Evolutionary conservation across 176 grass and related monocot species (phyloP), one percentile per base, ranked within the genome.

Genomic region (Carex scoparia): DNA sequence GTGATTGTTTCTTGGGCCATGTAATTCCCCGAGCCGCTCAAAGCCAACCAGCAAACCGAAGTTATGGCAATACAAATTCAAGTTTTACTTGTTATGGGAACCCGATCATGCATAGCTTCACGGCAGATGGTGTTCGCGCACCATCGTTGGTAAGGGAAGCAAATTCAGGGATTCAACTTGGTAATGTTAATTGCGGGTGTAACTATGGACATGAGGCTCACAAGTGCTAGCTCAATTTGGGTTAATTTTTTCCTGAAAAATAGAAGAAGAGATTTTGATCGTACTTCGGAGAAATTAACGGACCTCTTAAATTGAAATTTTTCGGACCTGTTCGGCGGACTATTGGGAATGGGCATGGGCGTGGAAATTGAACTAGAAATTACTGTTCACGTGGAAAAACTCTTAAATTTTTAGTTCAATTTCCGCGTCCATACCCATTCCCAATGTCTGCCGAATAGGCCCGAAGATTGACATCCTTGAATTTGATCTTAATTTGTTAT

Each of bases 1-100:
- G 87, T 30, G 91, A 92, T 72, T 96, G 90, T 57, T 92, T 96
- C 57, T 86, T 96, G 80, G 97, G 97, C 23, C 97, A 96, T 73
- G 93, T 89, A 8, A 78, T 94, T 77, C 32, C 91, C 5, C 73
- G 84, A 46, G 55, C 83, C 4, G 74, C 85, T 11, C 81, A 87
- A 60, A 61, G 65, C 11, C 79, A 84, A 62, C 16, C 23, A 6
- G 38, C 53, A 74, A 77, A 84, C 71, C 65, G 85, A 38, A 82
- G 61, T 46, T 87, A 81, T 69, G 37, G 84, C 7, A 58, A 67
- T 28, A 32, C 62, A 1, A 68, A 57, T 38, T 79, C 88, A 10
- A 84, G 64, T 83, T 90, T 87, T 31, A 67, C 81, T 81, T 90
- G 85, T 77, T 87, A 87, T 40, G 88, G 88, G 10, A 74, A 61